Conservation (phyloP, 2,329 filamentous ascomycete species). For the Lecanicillium sp. region DNA sequence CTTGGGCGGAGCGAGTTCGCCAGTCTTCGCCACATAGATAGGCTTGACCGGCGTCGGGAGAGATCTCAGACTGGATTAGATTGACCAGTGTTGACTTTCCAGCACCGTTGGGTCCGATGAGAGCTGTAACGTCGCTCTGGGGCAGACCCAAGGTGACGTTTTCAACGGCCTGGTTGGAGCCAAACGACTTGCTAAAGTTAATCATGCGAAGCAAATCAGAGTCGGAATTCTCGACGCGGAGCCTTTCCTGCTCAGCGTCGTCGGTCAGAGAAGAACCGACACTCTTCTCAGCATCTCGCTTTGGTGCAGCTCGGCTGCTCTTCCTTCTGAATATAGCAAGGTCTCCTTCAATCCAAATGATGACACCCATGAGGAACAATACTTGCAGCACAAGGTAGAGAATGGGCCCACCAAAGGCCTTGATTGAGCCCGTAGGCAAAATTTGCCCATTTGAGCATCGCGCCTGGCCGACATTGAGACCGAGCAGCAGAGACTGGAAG, state of each 20-base stretch:
- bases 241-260: background rate
- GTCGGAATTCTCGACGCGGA: constrained; percentile 45
- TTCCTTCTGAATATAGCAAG: constrained; percentile 4
- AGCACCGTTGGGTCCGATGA: constrained; percentile 79
- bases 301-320: too few relatives aligned
- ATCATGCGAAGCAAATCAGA: constrained; percentile 62
- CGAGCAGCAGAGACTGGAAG: constrained; percentile 61
- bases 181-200: constrained; percentile 69
- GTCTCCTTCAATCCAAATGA: constrained; percentile 73
- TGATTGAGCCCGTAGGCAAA: constrained; percentile 58
- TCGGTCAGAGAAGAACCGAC: too few relatives aligned
- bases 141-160: constrained; percentile 72
- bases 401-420: constrained; percentile 69
- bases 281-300: too few relatives aligned
- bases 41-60: constrained; percentile 56
- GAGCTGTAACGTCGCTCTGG: constrained; percentile 69
- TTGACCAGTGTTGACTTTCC: constrained; percentile 82
- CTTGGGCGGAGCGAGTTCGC: constrained; percentile 46
- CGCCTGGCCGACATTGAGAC: constrained; percentile 70
- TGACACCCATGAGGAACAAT: constrained; percentile 55
- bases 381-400: constrained; percentile 69
- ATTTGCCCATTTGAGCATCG: constrained; percentile 58
- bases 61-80: constrained; percentile 71
- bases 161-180: constrained; percentile 63
- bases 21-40: constrained; percentile 68